Evolutionary conservation across 2,329 filamentous ascomycete species (phyloP), one percentile per base, ranked within the genome.

Genomic region (Calonectria hongkongensis): DNA sequence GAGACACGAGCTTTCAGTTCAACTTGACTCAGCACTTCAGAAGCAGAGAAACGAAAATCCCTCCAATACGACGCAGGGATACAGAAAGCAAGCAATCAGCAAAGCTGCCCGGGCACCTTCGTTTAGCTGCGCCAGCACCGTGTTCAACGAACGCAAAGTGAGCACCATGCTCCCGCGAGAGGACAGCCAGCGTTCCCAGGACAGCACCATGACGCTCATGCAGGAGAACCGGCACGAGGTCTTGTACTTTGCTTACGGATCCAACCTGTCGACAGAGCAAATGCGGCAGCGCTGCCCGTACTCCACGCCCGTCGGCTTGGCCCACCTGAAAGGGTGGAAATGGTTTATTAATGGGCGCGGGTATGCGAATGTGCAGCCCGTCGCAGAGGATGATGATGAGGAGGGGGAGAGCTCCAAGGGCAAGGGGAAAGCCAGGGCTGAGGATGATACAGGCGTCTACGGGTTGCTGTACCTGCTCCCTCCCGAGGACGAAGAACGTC

Each of bases 211-310:
- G 76, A 85, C 83, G 28, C 48, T 83, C 21, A 81, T 85, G 69
- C 81, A 82, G 39, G 82, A 84, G 45, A 78, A 81, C 67, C 77
- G 80, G 15, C 80, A 80, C 62, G 84, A 85, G 73, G 77, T 84
- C 64, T 82, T 91, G 75, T 94, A 94, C 86, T 94, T 94, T 80
- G 93, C 90, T 78, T 94, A 93, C 83, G 93, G 93, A 74, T 92
- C 89, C 81, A 94, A 94, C 82, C 88, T 94, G 71, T 93, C 91
- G 81, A 87, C 88, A 0, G 83, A 87, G 33, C 92, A 94, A 82
- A 94, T 95, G 93, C 77, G 77, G 4, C 76, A 81, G 56, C 91
- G 92, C 66, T 94, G 93, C 79, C 92, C 91, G 67, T 82, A 80
- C 16, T 90, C 90, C 2, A 83, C 81, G 15, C 89, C 90, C 66